Evolutionary conservation across 805 yeast genomes (phyloP).

Genomic region (Trichomonascus vanleenenianus): DNA sequence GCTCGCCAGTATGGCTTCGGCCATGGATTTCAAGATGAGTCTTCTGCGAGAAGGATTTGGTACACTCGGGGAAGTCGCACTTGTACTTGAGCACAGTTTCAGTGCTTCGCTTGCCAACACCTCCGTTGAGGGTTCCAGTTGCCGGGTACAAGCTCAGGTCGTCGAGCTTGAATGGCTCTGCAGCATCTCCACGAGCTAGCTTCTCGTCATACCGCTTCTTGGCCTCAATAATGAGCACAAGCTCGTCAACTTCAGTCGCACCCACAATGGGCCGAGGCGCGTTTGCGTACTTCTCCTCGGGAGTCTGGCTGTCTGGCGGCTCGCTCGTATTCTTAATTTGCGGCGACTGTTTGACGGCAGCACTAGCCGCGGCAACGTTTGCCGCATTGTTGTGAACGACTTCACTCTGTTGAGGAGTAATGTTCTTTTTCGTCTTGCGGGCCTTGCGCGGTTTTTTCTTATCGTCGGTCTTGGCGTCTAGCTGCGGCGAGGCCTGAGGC

Average conservation of each 20-base stretch:
- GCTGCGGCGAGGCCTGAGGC: not conserved
- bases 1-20: constrained; percentile 77
- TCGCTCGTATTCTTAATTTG: not conserved
- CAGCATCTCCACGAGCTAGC: constrained; percentile 60
- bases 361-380: too few relatives aligned
- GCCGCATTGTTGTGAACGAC: not conserved
- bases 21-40: constrained; percentile 88
- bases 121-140: constrained; percentile 70
- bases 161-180: constrained; percentile 33
- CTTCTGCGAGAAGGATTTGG: constrained; percentile 75
- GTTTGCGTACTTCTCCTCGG: not conserved
- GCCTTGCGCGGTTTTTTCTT: not conserved
- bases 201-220: constrained; percentile 58
- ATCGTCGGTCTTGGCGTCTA: not conserved
- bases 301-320: not conserved
- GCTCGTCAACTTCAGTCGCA: constrained; percentile 82
- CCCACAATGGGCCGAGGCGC: constrained; percentile 54
- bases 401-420: too few relatives aligned
- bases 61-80: constrained; percentile 44
- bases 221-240: constrained; percentile 88
- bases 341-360: not conserved
- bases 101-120: constrained; percentile 71
- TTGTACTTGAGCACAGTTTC: constrained; percentile 20
- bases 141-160: constrained; percentile 16
- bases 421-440: not conserved